Percentiles rank a stretch among this genome's conserved stretches.
Evolutionary conservation across 139 green algal genomes (phyloP).

Genomic region (Chlamydomonas asymmetrica): DNA sequence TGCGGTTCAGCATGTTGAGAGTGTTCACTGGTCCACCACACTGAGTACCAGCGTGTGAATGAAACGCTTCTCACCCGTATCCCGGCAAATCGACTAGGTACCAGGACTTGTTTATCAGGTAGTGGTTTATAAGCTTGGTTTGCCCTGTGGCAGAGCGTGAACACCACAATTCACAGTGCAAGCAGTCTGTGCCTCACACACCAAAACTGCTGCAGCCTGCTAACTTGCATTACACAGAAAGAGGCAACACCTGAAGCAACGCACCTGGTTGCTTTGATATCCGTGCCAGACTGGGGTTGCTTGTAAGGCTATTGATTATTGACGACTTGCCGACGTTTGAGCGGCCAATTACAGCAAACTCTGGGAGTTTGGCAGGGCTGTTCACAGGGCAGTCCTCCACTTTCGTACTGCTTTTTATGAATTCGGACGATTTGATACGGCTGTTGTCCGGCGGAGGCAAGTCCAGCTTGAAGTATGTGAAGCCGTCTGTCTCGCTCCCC

Average conservation of each 20-base stretch:
- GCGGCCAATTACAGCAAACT: constrained; percentile 94
- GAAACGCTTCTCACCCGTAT: constrained; percentile 71
- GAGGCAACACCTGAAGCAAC: too few relatives aligned
- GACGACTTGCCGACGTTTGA: constrained; percentile 96
- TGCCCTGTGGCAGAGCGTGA: constrained; percentile 86
- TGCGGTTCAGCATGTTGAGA: not conserved
- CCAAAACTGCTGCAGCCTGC: not conserved
- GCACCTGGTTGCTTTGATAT: constrained; percentile 90
- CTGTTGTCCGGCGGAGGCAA: constrained; percentile 23
- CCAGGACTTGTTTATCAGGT: constrained; percentile 90
- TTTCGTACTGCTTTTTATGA: constrained; percentile 72
- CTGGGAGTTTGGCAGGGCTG: constrained; percentile 57
- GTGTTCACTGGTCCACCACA: not conserved
- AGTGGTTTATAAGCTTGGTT: constrained; percentile 95
- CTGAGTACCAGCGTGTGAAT: not conserved
- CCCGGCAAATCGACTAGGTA: constrained; percentile 93
- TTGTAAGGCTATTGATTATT: constrained; percentile 92
- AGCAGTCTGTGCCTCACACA: too few relatives aligned
- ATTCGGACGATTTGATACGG: constrained; percentile 42
- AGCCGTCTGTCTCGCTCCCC: too few relatives aligned
- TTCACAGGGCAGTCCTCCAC: constrained; percentile 78
- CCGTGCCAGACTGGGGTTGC: constrained; percentile 72
- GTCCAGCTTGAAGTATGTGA: constrained; percentile 31
- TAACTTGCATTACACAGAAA: not conserved
- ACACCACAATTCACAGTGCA: not conserved